phyloP scores from a whole-genome alignment of 169 alveolate genomes.

The Eimeria acervulina region DNA sequence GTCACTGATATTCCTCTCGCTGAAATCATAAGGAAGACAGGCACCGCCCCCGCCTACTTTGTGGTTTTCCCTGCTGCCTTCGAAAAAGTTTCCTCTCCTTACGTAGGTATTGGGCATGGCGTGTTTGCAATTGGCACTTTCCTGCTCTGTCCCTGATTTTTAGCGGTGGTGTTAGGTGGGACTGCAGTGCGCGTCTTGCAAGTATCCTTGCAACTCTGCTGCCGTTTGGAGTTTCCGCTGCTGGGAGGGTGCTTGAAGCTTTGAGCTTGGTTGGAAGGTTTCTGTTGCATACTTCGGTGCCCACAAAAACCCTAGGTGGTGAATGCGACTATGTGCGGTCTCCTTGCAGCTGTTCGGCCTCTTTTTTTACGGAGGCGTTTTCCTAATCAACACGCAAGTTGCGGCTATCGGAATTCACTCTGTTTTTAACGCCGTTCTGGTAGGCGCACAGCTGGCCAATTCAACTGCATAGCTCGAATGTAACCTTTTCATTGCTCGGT shows the following conservation, averaged over 20 bases:
- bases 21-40: constrained; percentile 70
- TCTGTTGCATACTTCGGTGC: background rate
- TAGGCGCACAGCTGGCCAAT: background rate
- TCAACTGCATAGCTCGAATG: background rate
- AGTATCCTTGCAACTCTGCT: background rate
- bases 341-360: constrained; percentile 74
- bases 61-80: constrained; percentile 82
- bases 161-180: background rate
- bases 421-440: constrained; percentile 64
- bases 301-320: background rate
- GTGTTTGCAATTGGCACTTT: background rate
- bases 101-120: constrained; percentile 19
- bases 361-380: constrained; percentile 79
- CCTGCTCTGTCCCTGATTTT: background rate
- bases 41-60: constrained; percentile 78
- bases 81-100: constrained; percentile 64
- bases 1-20: constrained; percentile 60
- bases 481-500: background rate
- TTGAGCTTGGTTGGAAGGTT: background rate
- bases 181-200: background rate
- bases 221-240: background rate
- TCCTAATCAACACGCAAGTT: constrained; percentile 78
- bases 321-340: background rate
- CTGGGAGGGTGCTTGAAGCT: background rate
- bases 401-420: constrained; percentile 74